Evolutionary conservation across 768 basidiomycete genomes (phyloP), one percentile per base, ranked within the genome.

Genomic region (Xerocomellus dryophilus): DNA sequence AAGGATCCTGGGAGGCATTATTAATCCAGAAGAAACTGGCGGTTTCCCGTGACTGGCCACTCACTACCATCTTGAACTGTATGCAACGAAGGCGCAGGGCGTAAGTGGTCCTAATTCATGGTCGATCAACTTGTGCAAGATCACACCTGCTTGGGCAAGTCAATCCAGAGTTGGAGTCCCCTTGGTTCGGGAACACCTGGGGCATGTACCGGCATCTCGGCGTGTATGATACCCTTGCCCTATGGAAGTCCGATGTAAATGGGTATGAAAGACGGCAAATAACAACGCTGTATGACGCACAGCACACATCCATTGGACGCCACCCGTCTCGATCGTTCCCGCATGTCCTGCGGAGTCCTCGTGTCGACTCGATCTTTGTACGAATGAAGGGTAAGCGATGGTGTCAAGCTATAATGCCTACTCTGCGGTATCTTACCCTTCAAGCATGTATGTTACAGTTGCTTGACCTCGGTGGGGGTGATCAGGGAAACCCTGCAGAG

Each of bases 301-400:
- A 14, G 88, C 88, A 68, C 81, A 85, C 94, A 96, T 96, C 92
- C 94, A 97, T 65, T 98, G 95, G 2, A 97, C 86, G 45, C 93
- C 96, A 4, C 95, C 95, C 9, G 85, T 66, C 38, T 81, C 71
- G 48, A 91, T 88, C 17, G 78, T 81, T 36, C 90, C 90, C 54
- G 83, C 82, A 69, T 94, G 89, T 2, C 91, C 95, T 2, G 84
- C 85, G 21, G 91, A 95, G 67, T 98, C 96, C 72, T 98, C 96
- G 61, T 98, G 96, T 50, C 80, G 76, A 61, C 86, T 88, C 23
- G 82, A 76, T 7, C 86, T 69, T 44, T 83, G 51, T n/a, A 32
- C 29, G 47, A 47, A 43, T 18, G 50, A 48, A 40, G 38, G 36
- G 41, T 57, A 23, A 42, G 38, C 9, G 0, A 27, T 5, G 23